These are phyloP conservation scores for Austroboletus eburneus DNA, from an alignment of 768 basidiomycete genomes.

Conservation along the genomic window DNA sequence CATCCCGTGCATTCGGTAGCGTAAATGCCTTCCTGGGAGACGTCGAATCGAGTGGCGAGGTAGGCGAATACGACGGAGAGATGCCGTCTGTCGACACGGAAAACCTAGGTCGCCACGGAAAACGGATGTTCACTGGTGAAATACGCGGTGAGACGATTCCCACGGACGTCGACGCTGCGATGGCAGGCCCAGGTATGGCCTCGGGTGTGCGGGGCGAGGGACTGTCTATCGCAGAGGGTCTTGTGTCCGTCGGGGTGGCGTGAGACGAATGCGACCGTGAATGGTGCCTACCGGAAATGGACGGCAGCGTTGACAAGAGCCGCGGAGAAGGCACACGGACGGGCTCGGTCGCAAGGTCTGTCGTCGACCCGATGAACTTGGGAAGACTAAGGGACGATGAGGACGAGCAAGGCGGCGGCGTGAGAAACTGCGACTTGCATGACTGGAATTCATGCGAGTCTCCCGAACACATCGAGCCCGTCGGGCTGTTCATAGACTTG, in stretches of 20 bases:
- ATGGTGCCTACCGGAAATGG: constrained; percentile 21
- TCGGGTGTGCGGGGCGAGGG: neutral
- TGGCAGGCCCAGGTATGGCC: neutral
- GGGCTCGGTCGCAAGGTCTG: constrained; percentile 4
- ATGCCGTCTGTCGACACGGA: constrained; percentile 2
- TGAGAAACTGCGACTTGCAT: constrained; percentile 12
- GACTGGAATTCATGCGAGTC: constrained; percentile 4
- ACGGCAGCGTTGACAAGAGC: constrained; percentile 18
- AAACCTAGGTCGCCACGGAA: constrained; percentile 9
- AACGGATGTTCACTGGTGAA: constrained; percentile 5
- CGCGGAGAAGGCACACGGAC: constrained; percentile 21
- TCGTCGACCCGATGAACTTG: constrained; percentile 10
- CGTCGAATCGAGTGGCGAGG: constrained; percentile 4
- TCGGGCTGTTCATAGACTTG: constrained; percentile 5
- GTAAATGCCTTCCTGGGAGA: constrained; percentile 16
- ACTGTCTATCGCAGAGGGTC: neutral
- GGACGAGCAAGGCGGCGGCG: constrained; percentile 20
- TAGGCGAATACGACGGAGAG: neutral
- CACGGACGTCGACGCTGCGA: neutral
- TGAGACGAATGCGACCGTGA: constrained; percentile 7
- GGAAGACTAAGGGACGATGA: constrained; percentile 27
- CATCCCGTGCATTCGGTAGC: constrained; percentile 15
- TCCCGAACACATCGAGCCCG: constrained; percentile 16
- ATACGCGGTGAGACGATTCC: neutral
- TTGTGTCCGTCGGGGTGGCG: constrained; percentile 1